phyloP scores from a whole-genome alignment of 345 rosid genomes.

The Mercurialis annua region DNA sequence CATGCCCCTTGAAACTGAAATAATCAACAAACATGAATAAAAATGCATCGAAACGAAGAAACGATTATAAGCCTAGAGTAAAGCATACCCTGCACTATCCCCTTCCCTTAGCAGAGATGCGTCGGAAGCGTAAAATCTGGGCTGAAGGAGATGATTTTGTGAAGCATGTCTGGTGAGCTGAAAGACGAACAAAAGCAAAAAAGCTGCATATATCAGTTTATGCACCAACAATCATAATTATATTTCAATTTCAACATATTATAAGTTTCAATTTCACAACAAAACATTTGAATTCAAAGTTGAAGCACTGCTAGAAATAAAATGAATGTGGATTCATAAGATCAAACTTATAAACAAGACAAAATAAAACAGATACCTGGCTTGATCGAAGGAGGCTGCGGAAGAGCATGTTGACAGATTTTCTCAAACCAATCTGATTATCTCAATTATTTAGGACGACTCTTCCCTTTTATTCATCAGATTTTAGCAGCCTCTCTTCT shows the following conservation, averaged over 20 bases:
- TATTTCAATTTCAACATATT: no score
- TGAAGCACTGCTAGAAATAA: background rate
- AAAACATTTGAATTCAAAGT: background rate
- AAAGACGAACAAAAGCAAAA: background rate
- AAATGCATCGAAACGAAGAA: background rate
- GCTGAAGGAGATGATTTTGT: slow-evolving; percentile 24
- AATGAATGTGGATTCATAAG: background rate
- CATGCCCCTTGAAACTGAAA: slow-evolving; percentile 85
- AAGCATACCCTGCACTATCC: slow-evolving; percentile 37
- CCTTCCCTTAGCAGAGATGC: slow-evolving; percentile 53
- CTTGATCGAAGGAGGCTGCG: slow-evolving; percentile 23
- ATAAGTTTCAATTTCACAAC: background rate
- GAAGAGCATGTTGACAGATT: slow-evolving; percentile 5
- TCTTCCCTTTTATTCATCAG: no score
- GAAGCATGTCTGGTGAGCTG: slow-evolving; percentile 52
- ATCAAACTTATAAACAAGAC: background rate
- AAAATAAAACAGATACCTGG: slow-evolving; percentile 15
- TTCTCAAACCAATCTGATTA: no score
- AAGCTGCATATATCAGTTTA: background rate
- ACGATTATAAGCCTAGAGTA: background rate
- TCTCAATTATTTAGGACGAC: no score
- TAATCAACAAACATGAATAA: slow-evolving; percentile 5
- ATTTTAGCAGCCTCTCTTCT: no score
- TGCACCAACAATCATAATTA: background rate
- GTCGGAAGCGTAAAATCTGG: slow-evolving; percentile 51